These are phyloP conservation scores for Fusarium keratoplasticum DNA, from an alignment of 2,329 filamentous ascomycete genomes.

Conservation along the genomic window DNA sequence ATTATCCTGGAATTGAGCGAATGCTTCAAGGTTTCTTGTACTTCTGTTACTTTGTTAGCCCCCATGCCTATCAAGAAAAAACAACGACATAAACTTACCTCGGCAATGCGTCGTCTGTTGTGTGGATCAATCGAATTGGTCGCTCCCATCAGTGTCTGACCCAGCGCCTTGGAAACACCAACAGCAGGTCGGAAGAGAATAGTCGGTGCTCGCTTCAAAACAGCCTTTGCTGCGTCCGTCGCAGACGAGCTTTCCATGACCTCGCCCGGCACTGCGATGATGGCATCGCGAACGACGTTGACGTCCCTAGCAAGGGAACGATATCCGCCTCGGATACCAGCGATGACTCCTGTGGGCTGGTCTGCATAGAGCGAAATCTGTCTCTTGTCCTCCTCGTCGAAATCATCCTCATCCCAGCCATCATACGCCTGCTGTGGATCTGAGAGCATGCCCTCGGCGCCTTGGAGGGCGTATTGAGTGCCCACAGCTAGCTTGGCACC, in stretches of 20 bases:
- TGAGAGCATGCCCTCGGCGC: conserved; percentile 82
- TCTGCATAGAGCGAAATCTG: conserved; percentile 93
- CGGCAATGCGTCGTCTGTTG: conserved; percentile 84
- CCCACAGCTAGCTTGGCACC: conserved; percentile 95
- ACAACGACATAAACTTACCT: conserved; percentile 73
- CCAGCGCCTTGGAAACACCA: conserved; percentile 88
- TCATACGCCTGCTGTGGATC: conserved; percentile 52
- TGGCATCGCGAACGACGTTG: conserved; percentile 86
- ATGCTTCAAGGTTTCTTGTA: conserved; percentile 57
- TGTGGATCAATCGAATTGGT: conserved; percentile 90
- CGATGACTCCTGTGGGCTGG: conserved; percentile 88
- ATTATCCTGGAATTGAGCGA: background rate
- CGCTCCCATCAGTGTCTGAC: conserved; percentile 89
- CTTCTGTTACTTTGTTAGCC: conserved; percentile 53
- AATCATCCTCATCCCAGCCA: conserved; percentile 69
- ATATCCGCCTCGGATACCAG: conserved; percentile 87
- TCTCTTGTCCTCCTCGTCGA: conserved; percentile 77
- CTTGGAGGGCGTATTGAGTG: conserved; percentile 91
- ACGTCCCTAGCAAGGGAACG: conserved; percentile 86
- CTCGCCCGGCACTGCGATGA: conserved; percentile 93
- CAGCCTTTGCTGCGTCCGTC: conserved; percentile 80
- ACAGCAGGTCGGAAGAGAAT: conserved; percentile 92
- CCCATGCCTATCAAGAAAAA: background rate
- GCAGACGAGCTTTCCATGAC: conserved; percentile 88
- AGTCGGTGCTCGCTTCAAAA: conserved; percentile 87